Base-by-base conservation (phyloP, 129 eudicot species). In the Artemisia annua region DNA sequence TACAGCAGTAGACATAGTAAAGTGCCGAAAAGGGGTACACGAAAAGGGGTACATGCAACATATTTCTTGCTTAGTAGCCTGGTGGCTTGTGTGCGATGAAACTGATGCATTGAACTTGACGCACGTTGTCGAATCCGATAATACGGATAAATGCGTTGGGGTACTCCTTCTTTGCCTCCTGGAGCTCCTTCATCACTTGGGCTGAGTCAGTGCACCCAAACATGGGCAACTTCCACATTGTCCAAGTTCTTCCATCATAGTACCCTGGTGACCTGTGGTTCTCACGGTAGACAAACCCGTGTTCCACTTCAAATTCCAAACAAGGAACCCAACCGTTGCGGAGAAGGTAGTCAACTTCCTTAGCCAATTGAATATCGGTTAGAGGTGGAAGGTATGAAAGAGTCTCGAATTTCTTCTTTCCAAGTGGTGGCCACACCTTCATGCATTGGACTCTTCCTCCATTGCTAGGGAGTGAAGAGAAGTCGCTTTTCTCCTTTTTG, bases 201-300 rank as follows among this genome's bases (percentile, higher is more conserved):
- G 75, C 8, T 0, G 96, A 58, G 63, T 88, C 96, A 0, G 84
- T 86, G 89, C 91, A 86, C 19, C 96, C 96, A 63, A 76, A 88
- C 96, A 88, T 88, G 32, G 96, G 96, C 77, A 88, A 63, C 89
- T 84, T 88, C 96, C 96, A 88, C 96, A 88, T 88, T 26, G 91
- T 86, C 96, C 96, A 86, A 85, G 86, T 85, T 60, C 94, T 79
- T 53, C 94, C 94, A 28, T 88, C 90, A 49, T 85, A 85, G 83
- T 86, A 88, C 28, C 96, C 91, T 17, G 96, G 96, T 15, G 85
- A 75, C 44, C 20, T 68, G 53, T 73, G 39, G 83, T 86, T 18
- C 81, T 83, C 85, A 74, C 96, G 96, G 85, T 73, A 79, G 43
- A 88, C 89, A 17, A 76, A 81, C 2, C 89, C 86, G 24, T 66